Base-by-base conservation (phyloP, 108 stramenopile genomes). In the Nitzschia palea region DNA sequence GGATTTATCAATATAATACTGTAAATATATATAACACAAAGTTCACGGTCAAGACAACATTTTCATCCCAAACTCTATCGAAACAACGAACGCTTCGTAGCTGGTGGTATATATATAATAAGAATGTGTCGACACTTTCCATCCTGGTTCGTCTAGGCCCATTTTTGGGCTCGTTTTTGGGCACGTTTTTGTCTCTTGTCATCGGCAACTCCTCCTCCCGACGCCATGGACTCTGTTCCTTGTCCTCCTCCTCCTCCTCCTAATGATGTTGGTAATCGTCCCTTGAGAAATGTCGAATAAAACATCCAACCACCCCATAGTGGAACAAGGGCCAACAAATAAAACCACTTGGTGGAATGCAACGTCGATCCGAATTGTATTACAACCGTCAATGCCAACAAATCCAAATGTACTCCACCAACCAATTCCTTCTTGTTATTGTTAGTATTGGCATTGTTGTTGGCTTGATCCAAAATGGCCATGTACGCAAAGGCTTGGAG, bases 361-460 rank as follows among this genome's bases (percentile, higher is more conserved):
- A 87, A 74, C 18, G 67, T 53, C 0, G 78, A 54, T 4, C 67
- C 77, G 55, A 66, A 84, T 68, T 87, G 81, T 2, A 84, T 68
- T 15, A 82, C 17, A 15, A 77, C 29, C 25, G 79, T 73, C 17
- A 82, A 61, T 20, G 79, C 86, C 37, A 87, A 52, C 32, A 84
- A 60, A 68, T 87, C 86, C 12, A 87, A 64, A 25, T 71, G 80
- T 25, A 66, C 64, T 26, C 86, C 86, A 23, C 83, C 86, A 0
- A 67, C 83, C 20, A 87, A 42, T 29, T 71, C 65, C 40, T 80
- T 70, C 40, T 57, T 53, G 1, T 57, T 65, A 32, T 50, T 48
- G 0, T 23, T 43, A 1, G 34, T 35, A 30, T 36, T 65, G 0
- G 52, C 12, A 18, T 45, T 65, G 27, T 53, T 57, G 0, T 17